phyloP scores from a whole-genome alignment of 495 filamentous ascomycete genomes.

The Tuber calosporum region DNA sequence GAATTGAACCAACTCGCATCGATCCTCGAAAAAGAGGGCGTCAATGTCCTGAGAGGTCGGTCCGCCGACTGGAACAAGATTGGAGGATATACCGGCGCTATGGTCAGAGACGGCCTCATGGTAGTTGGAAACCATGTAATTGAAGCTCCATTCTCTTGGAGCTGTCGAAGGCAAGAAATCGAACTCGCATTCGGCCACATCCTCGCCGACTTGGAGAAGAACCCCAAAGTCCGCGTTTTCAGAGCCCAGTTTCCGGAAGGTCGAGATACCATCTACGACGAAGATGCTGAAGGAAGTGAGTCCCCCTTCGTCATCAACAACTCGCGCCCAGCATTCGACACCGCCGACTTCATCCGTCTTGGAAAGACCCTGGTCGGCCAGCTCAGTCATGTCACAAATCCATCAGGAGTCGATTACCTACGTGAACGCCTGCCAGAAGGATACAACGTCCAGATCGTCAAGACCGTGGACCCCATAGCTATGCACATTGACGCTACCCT shows the following conservation, averaged over 20 bases:
- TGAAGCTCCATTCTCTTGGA: neutral
- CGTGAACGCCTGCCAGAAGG: neutral
- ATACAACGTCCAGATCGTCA: neutral
- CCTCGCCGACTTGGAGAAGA: constrained; percentile 1
- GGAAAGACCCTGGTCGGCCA: neutral
- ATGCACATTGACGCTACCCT: neutral
- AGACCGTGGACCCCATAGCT: neutral
- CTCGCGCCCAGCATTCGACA: neutral
- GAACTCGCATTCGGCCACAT: constrained; percentile 2
- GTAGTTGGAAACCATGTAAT: neutral
- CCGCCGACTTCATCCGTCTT: neutral
- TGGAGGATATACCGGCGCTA: neutral
- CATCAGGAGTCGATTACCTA: neutral
- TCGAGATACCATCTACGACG: neutral
- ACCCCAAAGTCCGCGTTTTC: neutral
- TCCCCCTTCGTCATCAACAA: neutral
- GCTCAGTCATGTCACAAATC: neutral
- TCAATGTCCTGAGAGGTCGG: neutral
- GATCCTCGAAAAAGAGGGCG: neutral
- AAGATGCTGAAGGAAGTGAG: neutral
- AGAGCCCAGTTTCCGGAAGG: neutral
- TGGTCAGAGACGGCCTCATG: neutral
- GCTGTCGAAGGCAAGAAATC: neutral
- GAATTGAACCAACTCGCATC: neutral
- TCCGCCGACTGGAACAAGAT: neutral